phyloP scores from a whole-genome alignment of 1,139 yeast genomes.

The Pichia sp. region DNA sequence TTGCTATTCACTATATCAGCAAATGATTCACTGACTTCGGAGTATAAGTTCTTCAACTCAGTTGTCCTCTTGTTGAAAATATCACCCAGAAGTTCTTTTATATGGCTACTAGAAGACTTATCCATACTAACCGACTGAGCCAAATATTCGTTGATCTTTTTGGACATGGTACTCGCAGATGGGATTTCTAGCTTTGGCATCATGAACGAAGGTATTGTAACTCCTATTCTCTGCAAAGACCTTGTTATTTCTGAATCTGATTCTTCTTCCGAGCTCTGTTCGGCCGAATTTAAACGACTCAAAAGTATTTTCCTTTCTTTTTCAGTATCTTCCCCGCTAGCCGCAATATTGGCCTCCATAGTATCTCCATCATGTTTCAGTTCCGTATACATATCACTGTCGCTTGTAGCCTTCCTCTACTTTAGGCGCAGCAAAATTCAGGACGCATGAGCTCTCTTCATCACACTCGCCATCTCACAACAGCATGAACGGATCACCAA shows the following conservation, averaged over 20 bases:
- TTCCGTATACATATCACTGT: no score
- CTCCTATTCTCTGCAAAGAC: slow-evolving; percentile 42
- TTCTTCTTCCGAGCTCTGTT: slow-evolving; percentile 23
- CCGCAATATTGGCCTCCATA: no score
- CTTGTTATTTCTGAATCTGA: slow-evolving; percentile 28
- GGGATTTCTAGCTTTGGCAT: slow-evolving; percentile 11
- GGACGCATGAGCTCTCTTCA: no score
- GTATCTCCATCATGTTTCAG: no score
- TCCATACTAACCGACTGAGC: slow-evolving; percentile 12
- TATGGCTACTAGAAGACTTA: slow-evolving; percentile 7
- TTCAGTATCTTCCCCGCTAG: no score
- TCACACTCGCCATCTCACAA: no score
- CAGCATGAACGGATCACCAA: no score
- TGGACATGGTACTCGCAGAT: slow-evolving; percentile 4
- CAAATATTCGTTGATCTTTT: slow-evolving; percentile 8
- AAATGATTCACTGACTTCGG: slow-evolving; percentile 38
- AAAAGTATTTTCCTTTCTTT: no score
- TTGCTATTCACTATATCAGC: slow-evolving; percentile 45
- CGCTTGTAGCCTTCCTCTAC: no score
- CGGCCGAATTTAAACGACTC: no score
- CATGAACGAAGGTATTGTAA: slow-evolving; percentile 11
- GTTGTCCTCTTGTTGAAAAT: slow-evolving; percentile 9
- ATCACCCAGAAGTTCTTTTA: slow-evolving; percentile 8
- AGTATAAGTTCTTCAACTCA: slow-evolving; percentile 18
- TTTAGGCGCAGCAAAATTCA: no score